These are phyloP conservation scores for Suillus luteus DNA, from an alignment of 768 basidiomycete species.

Conservation along the genomic window DNA sequence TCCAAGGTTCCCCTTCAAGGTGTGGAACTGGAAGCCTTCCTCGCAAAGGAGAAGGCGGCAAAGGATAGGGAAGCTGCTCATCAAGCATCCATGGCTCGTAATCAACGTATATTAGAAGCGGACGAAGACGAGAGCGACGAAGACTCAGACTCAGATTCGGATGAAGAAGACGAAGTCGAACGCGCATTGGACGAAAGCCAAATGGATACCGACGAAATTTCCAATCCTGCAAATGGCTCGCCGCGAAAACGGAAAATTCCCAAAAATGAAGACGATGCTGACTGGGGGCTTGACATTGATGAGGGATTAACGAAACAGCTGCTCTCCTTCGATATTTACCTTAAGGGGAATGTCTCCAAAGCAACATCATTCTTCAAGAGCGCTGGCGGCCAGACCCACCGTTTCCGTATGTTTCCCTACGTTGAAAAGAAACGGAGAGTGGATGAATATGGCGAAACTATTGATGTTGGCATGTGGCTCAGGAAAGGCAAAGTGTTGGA, in stretches of 20 bases:
- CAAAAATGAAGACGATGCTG: conserved; percentile 52
- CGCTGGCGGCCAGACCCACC: conserved; percentile 64
- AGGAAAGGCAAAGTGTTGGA: conserved; percentile 89
- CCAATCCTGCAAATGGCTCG: conserved; percentile 23
- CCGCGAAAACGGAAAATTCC: conserved; percentile 45
- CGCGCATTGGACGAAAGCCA: conserved; percentile 52
- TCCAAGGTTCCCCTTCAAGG: conserved; percentile 90
- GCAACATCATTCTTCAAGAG: conserved; percentile 87
- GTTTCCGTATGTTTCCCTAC: conserved; percentile 97
- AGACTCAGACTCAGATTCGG: conserved; percentile 65
- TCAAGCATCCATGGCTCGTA: conserved; percentile 79
- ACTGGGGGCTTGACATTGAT: conserved; percentile 77
- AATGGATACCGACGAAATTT: conserved; percentile 47
- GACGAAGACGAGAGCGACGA: conserved; percentile 85
- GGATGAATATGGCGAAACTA: conserved; percentile 93
- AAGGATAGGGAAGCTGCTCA: conserved; percentile 87
- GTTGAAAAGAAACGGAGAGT: conserved; percentile 90
- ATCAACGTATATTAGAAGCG: conserved; percentile 89
- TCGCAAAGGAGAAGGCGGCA: conserved; percentile 70
- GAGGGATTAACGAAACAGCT: conserved; percentile 73
- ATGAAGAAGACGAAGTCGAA: conserved; percentile 63
- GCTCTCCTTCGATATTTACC: conserved; percentile 92
- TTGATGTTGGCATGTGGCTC: conserved; percentile 96
- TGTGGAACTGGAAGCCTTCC: conserved; percentile 79
- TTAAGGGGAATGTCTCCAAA: conserved; percentile 94